These are phyloP conservation scores for Entomortierella lignicola DNA, from an alignment of 192 early-diverging fungal species.

Conservation along the genomic window DNA sequence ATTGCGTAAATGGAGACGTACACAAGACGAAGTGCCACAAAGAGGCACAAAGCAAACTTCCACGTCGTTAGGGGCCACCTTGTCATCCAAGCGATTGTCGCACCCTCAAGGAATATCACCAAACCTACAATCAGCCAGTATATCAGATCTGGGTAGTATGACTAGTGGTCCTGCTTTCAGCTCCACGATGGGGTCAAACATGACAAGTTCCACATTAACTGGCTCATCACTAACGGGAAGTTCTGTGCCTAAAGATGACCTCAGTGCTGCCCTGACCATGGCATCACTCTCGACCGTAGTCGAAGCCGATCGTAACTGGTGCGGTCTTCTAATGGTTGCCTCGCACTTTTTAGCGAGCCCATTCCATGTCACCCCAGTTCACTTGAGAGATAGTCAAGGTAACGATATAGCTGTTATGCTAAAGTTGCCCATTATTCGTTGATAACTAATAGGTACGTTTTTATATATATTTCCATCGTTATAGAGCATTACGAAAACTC, in stretches of 20 bases:
- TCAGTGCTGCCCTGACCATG: constrained; percentile 5
- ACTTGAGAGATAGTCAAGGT: constrained; percentile 8
- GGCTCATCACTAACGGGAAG: background rate
- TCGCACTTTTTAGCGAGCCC: constrained; percentile 23
- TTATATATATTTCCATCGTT: background rate
- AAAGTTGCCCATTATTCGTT: too few species aligned
- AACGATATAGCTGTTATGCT: background rate
- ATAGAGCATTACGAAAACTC: background rate
- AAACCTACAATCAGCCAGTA: background rate
- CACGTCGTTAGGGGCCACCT: background rate
- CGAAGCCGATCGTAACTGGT: constrained; percentile 44
- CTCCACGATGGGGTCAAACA: background rate
- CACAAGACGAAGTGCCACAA: constrained; percentile 21
- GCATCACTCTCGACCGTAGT: constrained; percentile 1
- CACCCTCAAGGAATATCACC: constrained; percentile 34
- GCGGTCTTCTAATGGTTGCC: constrained; percentile 30
- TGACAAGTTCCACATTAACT: background rate
- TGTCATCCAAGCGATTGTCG: constrained; percentile 26
- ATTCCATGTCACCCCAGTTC: constrained; percentile 13
- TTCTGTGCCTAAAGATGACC: constrained; percentile 23
- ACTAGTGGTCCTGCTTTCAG: background rate
- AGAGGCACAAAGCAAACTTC: background rate
- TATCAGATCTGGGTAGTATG: background rate
- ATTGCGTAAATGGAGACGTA: constrained; percentile 30
- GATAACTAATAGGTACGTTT: background rate